Evolutionary conservation across 2,329 filamentous ascomycete species (phyloP).

Genomic region (Colletotrichum aenigma): DNA sequence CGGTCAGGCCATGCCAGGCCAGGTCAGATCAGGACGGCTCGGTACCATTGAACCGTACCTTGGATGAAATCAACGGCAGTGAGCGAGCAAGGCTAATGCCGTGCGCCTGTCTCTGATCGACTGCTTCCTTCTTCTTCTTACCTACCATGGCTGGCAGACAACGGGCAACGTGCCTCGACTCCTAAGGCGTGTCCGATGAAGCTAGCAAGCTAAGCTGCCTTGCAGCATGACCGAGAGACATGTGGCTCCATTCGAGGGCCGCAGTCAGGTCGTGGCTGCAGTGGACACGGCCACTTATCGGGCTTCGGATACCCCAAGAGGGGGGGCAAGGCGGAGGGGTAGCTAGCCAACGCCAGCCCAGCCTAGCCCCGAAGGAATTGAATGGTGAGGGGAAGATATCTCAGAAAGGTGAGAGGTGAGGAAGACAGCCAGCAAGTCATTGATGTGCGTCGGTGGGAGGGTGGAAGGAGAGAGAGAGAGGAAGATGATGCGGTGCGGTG

Average conservation of each 20-base stretch:
- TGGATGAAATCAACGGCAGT: not conserved
- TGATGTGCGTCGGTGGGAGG: not conserved
- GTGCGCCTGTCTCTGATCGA: not conserved
- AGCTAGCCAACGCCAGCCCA: not conserved
- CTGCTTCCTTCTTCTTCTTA: not conserved
- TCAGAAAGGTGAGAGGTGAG: not conserved
- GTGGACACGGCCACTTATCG: conserved; percentile 1
- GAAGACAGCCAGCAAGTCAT: not conserved
- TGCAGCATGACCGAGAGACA: conserved; percentile 19
- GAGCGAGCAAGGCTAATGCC: not conserved
- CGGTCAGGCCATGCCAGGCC: not conserved
- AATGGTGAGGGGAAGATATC: not conserved
- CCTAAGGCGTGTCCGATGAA: conserved; percentile 14
- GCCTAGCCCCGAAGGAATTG: not conserved
- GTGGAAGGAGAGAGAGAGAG: not conserved
- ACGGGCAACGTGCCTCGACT: not conserved
- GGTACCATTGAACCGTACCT: not conserved
- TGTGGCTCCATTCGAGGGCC: conserved; percentile 23
- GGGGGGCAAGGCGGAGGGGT: conserved; percentile 8
- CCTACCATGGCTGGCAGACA: not conserved
- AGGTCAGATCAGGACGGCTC: not conserved
- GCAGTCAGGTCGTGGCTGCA: conserved; percentile 14
- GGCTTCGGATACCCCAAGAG: not conserved
- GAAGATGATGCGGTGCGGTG: not conserved
- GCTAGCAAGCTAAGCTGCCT: conserved; percentile 15